Evolutionary conservation across 1,139 yeast species (phyloP), one percentile per base, ranked within the genome.

Genomic region (Protomyces inundatus): DNA sequence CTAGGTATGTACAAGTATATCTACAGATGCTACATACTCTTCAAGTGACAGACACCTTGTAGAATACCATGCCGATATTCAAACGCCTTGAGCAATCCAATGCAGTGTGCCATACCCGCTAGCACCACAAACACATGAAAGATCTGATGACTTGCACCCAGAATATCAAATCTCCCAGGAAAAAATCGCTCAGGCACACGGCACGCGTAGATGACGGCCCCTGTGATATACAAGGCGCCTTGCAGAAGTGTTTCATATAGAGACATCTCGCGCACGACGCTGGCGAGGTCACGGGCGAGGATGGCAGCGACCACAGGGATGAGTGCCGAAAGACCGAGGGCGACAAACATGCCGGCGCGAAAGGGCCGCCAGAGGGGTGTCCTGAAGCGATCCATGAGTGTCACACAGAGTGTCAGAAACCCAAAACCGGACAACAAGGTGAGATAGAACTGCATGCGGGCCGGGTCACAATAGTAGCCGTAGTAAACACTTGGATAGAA

Each of bases 41-140:
- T 5, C 12, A 9, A 14, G 23, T n/a, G 23, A 42, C 64, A 60
- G 34, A 16, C 16, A 6, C 64, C 64, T 10, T 46, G 37, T 5
- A 54, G 39, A 3, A 37, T 32, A 16, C 65, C 65, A 55, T 69
- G 70, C 52, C 68, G 64, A 57, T 64, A 77, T 62, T 77, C 76
- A 71, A 86, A 88, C 54, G 90, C 81, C 9, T 79, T 80, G n/a
- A 83, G 71, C 46, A 90, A 76, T 0, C 87, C 95, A 64, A 71
- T 77, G 76, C 87, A 84, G 74, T 90, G 97, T 67, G 87, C 85
- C 66, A 77, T 78, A 0, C 96, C 95, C 3, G 96, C 97, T 6
- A 85, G 70, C 0, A 90, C 93, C 2, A 91, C 97, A 71, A 88
- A 75, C 3, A 88, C 76, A 73, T 90, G 97, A 73, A 90, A 90